Conservation (phyloP, 139 green algal genomes). For the Chlamydomonas sp. region DNA sequence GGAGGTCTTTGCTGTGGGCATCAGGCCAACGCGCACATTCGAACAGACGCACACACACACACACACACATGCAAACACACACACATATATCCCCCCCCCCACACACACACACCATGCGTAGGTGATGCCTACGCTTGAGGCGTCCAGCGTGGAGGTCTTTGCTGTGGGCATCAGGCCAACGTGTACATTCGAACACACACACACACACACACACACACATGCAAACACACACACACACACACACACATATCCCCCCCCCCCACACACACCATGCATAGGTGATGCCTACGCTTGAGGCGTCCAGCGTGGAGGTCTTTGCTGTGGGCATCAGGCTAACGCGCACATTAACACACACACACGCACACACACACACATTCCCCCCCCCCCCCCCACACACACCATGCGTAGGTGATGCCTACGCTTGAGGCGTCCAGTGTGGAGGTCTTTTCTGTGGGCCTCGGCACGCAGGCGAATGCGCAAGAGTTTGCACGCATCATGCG, state of each 20-base stretch:
- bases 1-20: slow-evolving; percentile 40
- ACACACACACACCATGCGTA: too few species aligned
- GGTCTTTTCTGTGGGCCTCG: slow-evolving; percentile 48
- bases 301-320: not conserved
- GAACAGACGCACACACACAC: too few species aligned
- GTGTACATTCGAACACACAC: too few species aligned
- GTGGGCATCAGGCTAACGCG: slow-evolving; percentile 59
- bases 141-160: slow-evolving; percentile 38
- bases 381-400: too few species aligned
- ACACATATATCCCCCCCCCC: too few species aligned
- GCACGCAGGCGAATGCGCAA: slow-evolving; percentile 36
- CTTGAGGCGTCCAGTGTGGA: slow-evolving; percentile 30
- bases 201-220: too few species aligned
- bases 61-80: too few species aligned
- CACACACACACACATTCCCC: too few species aligned
- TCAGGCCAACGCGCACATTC: slow-evolving; percentile 47
- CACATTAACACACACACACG: too few species aligned
- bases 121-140: slow-evolving; percentile 29
- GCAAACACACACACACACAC: too few species aligned
- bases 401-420: slow-evolving; percentile 25
- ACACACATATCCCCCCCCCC: too few species aligned
- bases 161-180: slow-evolving; percentile 52
- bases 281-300: not conserved
- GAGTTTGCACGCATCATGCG: slow-evolving; percentile 47
- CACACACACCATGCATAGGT: too few species aligned